Evolutionary conservation across 352 stramenopile genomes (phyloP), one percentile per base, ranked within the genome.

Genomic region (Globisporangium alternatum): DNA sequence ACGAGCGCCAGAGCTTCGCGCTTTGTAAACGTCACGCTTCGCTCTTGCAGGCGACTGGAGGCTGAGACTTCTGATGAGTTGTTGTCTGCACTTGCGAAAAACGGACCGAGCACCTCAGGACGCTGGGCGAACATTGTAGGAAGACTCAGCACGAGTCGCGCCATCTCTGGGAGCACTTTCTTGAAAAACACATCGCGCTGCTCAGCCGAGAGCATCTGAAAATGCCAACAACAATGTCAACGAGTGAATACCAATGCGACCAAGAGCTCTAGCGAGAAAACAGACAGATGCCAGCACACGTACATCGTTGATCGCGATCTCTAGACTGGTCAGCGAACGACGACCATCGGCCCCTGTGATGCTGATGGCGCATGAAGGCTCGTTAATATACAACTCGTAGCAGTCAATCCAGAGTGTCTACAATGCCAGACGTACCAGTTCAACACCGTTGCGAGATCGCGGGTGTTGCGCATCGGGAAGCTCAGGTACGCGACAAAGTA

Each of bases 401-500:
- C 31, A 35, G 5, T n/a, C 33, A 39, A 12, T 39, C 10, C 33
- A 39, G 33, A 39, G 33, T 39, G 10, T 12, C 33, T 8, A 39
- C 10, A 39, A 12, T 15, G 33, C 9, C 10, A 6, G 45, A 68
- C 70, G 64, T 72, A 91, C 84, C 66, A 33, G 62, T 87, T 69
- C 22, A 91, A 35, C 59, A 74, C 66, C 3, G 25, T 13, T 2
- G 63, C 25, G 19, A 93, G 70, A 12, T 86, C 80, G 0, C 65
- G 49, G 1, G 71, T 56, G 30, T 73, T 70, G 2, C 22, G 59
- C 41, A 89, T 88, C 2, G 82, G 82, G 19, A 72, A 60, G 2
- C 64, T 64, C 43, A 93, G 33, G 25, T 78, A 76, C 8, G 73
- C 72, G 13, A 85, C 67, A 39, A 82, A 64, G 56, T 91, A 93